These are phyloP conservation scores for Stentor coeruleus DNA, from an alignment of 73 alveolate species.

Conservation along the genomic window DNA sequence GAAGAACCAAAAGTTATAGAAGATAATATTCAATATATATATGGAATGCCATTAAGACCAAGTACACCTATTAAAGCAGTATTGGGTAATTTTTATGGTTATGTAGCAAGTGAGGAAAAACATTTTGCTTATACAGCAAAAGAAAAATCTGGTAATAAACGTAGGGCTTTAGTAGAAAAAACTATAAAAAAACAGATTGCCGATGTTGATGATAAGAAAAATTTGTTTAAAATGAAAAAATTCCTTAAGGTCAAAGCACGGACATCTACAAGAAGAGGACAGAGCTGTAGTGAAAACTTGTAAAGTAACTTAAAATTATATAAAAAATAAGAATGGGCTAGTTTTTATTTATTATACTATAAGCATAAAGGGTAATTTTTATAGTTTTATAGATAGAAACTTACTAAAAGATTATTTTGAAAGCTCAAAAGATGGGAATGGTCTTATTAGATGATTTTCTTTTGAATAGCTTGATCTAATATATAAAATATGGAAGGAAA, in stretches of 20 bases:
- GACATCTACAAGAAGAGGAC: too few species aligned
- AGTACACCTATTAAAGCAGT: constrained; percentile 13
- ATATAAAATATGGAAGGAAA: background rate
- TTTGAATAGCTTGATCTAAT: too few species aligned
- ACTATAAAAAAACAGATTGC: background rate
- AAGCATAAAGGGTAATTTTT: too few species aligned
- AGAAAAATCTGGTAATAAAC: background rate
- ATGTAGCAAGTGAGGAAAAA: constrained; percentile 3
- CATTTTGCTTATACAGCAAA: background rate
- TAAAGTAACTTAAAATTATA: too few species aligned
- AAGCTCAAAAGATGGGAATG: too few species aligned
- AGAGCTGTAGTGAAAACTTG: too few species aligned
- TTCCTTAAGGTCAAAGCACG: constrained; percentile 33
- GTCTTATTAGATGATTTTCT: too few species aligned
- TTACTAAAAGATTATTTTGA: too few species aligned
- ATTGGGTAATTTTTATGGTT: background rate
- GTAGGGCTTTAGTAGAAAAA: background rate
- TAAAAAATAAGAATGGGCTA: too few species aligned
- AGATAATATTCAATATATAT: background rate
- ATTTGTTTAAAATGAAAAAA: constrained; percentile 37
- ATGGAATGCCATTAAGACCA: constrained; percentile 8
- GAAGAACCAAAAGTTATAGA: background rate
- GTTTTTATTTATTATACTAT: too few species aligned
- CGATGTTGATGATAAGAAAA: constrained; percentile 6
- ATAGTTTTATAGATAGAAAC: too few species aligned